phyloP scores from a whole-genome alignment of 768 basidiomycete species.

The Rhizopogon salebrosus region DNA sequence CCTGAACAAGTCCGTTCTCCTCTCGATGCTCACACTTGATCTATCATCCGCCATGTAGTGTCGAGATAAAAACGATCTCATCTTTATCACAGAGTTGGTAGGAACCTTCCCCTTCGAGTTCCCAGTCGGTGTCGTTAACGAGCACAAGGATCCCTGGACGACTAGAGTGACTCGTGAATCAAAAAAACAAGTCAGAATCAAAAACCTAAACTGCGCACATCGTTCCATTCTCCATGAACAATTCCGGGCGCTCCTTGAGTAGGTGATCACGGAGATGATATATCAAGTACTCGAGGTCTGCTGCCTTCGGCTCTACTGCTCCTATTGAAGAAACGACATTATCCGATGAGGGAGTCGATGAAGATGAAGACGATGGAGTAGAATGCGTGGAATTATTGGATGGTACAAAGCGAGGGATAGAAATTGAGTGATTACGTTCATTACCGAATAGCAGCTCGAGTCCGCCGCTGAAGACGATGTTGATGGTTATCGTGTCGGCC shows the following conservation, averaged over 20 bases:
- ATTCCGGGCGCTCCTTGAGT: constrained; percentile 78
- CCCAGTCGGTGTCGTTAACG: constrained; percentile 98
- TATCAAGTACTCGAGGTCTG: constrained; percentile 74
- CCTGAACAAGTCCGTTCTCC: background rate
- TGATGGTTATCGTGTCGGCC: constrained; percentile 33
- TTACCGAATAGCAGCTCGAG: constrained; percentile 83
- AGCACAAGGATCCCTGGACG: constrained; percentile 95
- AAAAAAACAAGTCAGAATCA: background rate
- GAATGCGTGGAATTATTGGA: constrained; percentile 28
- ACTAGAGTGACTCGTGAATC: constrained; percentile 34
- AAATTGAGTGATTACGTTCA: constrained; percentile 50
- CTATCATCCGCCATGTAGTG: constrained; percentile 80
- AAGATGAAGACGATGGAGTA: background rate
- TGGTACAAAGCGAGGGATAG: constrained; percentile 45
- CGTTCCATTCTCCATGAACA: constrained; percentile 83
- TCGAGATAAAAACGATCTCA: constrained; percentile 95
- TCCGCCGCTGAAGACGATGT: constrained; percentile 79
- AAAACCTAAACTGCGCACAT: constrained; percentile 54
- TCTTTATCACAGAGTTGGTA: constrained; percentile 75
- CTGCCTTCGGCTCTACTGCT: constrained; percentile 31
- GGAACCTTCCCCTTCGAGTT: constrained; percentile 90
- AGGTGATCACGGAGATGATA: constrained; percentile 71
- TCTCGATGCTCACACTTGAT: background rate
- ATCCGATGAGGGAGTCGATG: constrained; percentile 2
- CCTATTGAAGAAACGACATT: background rate